These are phyloP conservation scores for Rhizophora mangle DNA, from an alignment of 345 rosid genomes.

Conservation along the genomic window DNA sequence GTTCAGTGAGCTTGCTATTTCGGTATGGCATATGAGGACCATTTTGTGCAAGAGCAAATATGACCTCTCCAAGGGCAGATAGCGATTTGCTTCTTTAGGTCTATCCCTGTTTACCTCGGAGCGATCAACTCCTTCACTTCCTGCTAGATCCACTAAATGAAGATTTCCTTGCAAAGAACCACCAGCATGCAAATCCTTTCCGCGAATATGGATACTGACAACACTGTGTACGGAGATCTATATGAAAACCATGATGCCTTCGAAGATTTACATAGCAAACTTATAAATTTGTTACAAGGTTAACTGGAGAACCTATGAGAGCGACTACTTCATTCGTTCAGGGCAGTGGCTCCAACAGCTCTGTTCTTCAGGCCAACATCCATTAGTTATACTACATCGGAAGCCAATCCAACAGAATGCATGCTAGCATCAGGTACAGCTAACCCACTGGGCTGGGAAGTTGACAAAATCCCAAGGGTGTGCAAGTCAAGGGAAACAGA, in stretches of 20 bases:
- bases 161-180: constrained; percentile 61
- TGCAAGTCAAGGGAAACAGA: constrained; percentile 56
- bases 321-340: constrained; percentile 94
- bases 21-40: constrained; percentile 84
- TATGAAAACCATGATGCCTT: constrained; percentile 7
- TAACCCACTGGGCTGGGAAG: constrained; percentile 53
- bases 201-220: constrained; percentile 78
- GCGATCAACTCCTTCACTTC: constrained; percentile 95
- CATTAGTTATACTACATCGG: constrained; percentile 74
- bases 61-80: constrained; percentile 95
- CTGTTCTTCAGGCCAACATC: constrained; percentile 68
- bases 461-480: constrained; percentile 74
- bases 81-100: constrained; percentile 88
- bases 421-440: constrained; percentile 95
- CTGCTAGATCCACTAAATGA: constrained; percentile 94
- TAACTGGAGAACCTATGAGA: constrained; percentile 66
- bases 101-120: constrained; percentile 86
- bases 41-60: constrained; percentile 85
- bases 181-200: constrained; percentile 64
- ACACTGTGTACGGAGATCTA: constrained; percentile 46
- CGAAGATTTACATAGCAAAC: neutral
- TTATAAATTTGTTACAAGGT: neutral
- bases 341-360: constrained; percentile 69
- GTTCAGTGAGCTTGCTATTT: constrained; percentile 96
- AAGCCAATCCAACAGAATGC: constrained; percentile 60